Conservation (phyloP, 768 basidiomycete species). For the Pisolithus sp. region DNA sequence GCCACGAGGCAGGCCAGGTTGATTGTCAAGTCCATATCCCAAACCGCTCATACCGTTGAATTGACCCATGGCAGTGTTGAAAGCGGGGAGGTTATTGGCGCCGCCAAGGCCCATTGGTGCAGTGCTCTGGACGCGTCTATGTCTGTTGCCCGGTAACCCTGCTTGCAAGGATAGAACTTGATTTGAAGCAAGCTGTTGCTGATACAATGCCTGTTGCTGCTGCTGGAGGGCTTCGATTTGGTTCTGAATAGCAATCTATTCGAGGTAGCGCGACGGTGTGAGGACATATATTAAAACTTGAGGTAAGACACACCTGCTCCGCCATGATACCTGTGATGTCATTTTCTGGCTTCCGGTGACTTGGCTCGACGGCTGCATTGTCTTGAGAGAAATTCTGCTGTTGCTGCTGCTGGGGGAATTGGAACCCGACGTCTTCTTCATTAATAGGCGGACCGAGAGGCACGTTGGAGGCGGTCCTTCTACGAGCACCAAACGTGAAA, state of each 20-base stretch:
- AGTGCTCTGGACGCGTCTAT: constrained; percentile 85
- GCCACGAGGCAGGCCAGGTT: constrained; percentile 66
- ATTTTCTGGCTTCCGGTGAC: constrained; percentile 53
- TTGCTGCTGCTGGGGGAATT: constrained; percentile 69
- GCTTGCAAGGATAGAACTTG: constrained; percentile 70
- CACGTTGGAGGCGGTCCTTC: constrained; percentile 43
- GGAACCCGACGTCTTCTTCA: constrained; percentile 77
- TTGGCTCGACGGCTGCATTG: constrained; percentile 26
- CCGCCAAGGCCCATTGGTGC: constrained; percentile 53
- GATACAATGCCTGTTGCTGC: constrained; percentile 85
- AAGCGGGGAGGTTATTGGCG: constrained; percentile 31
- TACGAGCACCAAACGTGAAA: constrained; percentile 80
- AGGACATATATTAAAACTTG: constrained; percentile 1
- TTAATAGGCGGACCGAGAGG: constrained; percentile 68
- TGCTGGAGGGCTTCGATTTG: constrained; percentile 89
- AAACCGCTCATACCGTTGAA: constrained; percentile 50
- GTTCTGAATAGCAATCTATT: constrained; percentile 78
- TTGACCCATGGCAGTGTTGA: constrained; percentile 49
- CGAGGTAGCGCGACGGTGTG: constrained; percentile 2
- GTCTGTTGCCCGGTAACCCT: constrained; percentile 65
- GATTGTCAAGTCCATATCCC: constrained; percentile 57
- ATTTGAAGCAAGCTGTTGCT: constrained; percentile 85
- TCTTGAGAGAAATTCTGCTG: constrained; percentile 18
- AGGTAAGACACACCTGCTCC: constrained; percentile 65
- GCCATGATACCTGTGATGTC: constrained; percentile 91